phyloP scores from a whole-genome alignment of 2,329 filamentous ascomycete genomes.

The Aspergillus sojae region DNA sequence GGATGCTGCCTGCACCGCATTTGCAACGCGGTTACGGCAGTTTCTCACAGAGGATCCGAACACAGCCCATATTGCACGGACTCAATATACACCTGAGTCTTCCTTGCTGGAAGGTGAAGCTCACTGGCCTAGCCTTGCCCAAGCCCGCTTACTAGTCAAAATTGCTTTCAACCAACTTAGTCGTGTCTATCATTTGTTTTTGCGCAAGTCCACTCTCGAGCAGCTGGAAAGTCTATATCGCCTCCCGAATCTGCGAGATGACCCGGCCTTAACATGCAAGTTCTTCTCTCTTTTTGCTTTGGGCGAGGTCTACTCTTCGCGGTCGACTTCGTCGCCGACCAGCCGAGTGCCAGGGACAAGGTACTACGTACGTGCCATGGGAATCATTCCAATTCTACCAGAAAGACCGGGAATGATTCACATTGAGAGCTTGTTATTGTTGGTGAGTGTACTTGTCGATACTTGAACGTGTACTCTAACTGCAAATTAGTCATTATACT shows the following conservation, averaged over 20 bases:
- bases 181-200: constrained; percentile 31
- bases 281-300: constrained; percentile 47
- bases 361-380: constrained; percentile 43
- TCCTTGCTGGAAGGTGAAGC: constrained; percentile 17
- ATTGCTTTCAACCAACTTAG: constrained; percentile 34
- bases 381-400: constrained; percentile 39
- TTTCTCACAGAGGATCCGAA: constrained; percentile 25
- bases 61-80: constrained; percentile 26
- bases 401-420: constrained; percentile 46
- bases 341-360: constrained; percentile 40
- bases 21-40: constrained; percentile 36
- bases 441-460: constrained; percentile 25
- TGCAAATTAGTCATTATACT: constrained; percentile 22
- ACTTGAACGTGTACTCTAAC: background rate
- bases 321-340: constrained; percentile 22
- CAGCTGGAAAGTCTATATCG: constrained; percentile 35
- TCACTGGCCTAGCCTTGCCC: constrained; percentile 31
- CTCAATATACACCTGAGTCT: constrained; percentile 27
- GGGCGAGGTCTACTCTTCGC: constrained; percentile 44
- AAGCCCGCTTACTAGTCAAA: constrained; percentile 34
- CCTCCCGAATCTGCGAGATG: constrained; percentile 21
- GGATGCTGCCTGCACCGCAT: constrained; percentile 38
- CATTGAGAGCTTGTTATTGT: constrained; percentile 42
- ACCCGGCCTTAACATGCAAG: constrained; percentile 41
- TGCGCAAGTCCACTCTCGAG: constrained; percentile 38